Conservation (phyloP, 2,329 filamentous ascomycete species). For the Westerdykella aurantiaca region DNA sequence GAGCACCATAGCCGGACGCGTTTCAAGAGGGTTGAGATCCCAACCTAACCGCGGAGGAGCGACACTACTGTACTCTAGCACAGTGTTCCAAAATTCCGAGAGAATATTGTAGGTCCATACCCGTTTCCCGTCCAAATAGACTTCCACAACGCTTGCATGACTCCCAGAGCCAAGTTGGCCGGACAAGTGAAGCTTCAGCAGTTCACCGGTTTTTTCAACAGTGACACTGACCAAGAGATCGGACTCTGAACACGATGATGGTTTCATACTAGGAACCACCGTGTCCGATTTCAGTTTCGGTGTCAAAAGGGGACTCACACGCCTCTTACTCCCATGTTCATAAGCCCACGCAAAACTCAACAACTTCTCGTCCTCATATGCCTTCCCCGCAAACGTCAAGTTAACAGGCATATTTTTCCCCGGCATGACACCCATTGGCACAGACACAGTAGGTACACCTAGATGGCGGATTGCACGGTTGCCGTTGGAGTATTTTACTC, state of each 20-base stretch:
- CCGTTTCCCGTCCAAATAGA: conserved; percentile 18
- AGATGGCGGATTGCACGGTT: conserved; percentile 51
- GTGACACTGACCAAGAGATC: neutral
- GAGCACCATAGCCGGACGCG: conserved; percentile 13
- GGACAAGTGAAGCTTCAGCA: neutral
- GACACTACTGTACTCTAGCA: no score
- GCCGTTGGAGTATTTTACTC: conserved; percentile 51
- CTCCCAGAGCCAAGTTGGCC: conserved; percentile 1
- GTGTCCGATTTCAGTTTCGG: conserved; percentile 16
- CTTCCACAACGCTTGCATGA: conserved; percentile 2
- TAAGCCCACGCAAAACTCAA: conserved; percentile 13
- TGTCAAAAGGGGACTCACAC: conserved; percentile 18
- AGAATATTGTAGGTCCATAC: conserved; percentile 6
- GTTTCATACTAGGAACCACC: neutral
- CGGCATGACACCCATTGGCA: conserved; percentile 49
- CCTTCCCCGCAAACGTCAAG: conserved; percentile 48
- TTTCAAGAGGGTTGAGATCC: no score
- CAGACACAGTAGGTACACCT: conserved; percentile 50
- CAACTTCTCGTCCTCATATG: conserved; percentile 42
- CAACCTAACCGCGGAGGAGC: no score
- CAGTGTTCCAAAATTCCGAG: no score
- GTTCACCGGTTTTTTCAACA: neutral
- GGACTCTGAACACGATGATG: neutral
- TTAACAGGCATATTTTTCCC: conserved; percentile 49
- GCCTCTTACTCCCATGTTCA: conserved; percentile 14